Base-by-base conservation (phyloP, 495 filamentous ascomycete species). In the Acidiella bohemica region DNA sequence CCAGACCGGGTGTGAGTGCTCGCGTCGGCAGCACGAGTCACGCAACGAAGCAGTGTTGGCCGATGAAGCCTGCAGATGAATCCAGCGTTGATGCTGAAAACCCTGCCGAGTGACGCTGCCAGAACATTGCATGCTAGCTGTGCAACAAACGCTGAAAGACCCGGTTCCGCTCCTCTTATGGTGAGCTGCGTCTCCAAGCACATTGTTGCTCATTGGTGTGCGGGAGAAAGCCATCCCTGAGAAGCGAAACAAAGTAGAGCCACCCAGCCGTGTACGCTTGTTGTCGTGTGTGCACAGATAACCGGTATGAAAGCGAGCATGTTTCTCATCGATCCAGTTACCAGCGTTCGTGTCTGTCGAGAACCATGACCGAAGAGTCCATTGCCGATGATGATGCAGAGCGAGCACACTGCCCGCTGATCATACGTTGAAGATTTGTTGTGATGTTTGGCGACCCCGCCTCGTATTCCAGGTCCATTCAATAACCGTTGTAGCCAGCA, bases 101-200 rank as follows among this genome's bases (percentile, higher is more conserved):
- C 47, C 47, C 47, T 51, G 47, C 47, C 47, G 47, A 46, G 47
- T 51, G 47, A 39, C 47, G 42, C 43, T 51, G 47, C 47, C 47
- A 51, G 42, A 34, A 30, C 19, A 27, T 12, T 11, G 4, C 6
- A 13, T 23, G 5, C 25, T 27, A n/a, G n/a, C n/a, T 7, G 25
- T 27, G 25, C 7, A 7, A n/a, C 25, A 27, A 27, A n/a, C 7
- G 25, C 25, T 7, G n/a, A 27, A 27, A n/a, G 25, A 27, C n/a
- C n/a, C 25, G n/a, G 25, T n/a, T 27, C 25, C 25, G 25, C n/a
- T n/a, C 25, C 25, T 27, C 25, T 27, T n/a, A 27, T 27, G 25
- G n/a, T 27, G 25, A 27, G 7, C n/a, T 7, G 7, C 7, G 7
- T 27, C 25, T n/a, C 7, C 7, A 28, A 21, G 19, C 24, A 8